Percentiles rank a stretch among this genome's conserved stretches.
Conservation (phyloP, 2,329 filamentous ascomycete species). For the Erysiphe pisi region DNA sequence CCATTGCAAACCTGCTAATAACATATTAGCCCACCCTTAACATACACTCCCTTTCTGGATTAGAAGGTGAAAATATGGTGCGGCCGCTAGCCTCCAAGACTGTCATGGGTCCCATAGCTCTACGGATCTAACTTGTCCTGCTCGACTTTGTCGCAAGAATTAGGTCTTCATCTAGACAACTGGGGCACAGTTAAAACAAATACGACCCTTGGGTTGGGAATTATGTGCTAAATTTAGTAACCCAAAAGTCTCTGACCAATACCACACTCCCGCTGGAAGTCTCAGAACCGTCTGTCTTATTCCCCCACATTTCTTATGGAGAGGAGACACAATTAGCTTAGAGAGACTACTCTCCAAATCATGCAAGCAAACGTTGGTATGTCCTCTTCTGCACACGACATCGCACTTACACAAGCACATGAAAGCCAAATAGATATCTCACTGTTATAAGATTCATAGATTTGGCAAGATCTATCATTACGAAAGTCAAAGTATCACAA, state of each 20-base stretch:
- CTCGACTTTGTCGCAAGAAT: background rate
- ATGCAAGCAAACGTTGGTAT: background rate
- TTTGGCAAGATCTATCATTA: background rate
- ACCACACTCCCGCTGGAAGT: background rate
- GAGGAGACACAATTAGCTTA: background rate
- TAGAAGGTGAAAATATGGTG: no score
- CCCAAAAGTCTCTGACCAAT: background rate
- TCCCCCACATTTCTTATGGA: background rate
- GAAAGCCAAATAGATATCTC: background rate
- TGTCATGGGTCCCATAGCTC: background rate
- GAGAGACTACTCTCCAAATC: background rate
- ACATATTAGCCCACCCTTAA: no score
- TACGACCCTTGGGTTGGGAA: background rate
- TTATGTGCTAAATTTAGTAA: background rate
- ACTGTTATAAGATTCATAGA: background rate
- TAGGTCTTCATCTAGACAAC: background rate
- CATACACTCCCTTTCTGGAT: no score
- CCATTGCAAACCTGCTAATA: no score
- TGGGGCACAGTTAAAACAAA: background rate
- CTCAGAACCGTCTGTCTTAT: background rate
- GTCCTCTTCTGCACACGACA: slow-evolving; percentile 6
- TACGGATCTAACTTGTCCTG: background rate
- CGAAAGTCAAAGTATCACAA: background rate
- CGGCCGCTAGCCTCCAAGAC: no score
- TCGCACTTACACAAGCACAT: background rate